phyloP scores from a whole-genome alignment of 2,329 filamentous ascomycete genomes.

The Zymoseptoria tritici region DNA sequence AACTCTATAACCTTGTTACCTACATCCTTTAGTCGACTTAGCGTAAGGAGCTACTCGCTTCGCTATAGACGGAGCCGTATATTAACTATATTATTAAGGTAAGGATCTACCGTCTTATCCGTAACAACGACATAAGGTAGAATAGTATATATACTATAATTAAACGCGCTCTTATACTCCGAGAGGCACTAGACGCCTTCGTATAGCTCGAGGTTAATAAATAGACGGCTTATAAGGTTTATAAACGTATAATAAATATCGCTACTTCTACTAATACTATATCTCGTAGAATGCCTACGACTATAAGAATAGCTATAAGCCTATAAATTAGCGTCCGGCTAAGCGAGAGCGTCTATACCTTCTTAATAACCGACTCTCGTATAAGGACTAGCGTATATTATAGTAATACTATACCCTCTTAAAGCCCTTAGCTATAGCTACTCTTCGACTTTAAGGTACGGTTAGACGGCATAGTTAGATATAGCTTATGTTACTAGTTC shows the following conservation, averaged over 20 bases:
- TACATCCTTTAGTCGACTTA: no score
- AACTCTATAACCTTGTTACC: no score
- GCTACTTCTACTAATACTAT: not conserved
- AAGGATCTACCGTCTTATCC: not conserved
- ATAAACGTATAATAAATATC: not conserved
- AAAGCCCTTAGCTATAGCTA: not conserved
- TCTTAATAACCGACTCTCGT: not conserved
- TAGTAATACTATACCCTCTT: no score
- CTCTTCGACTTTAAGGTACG: not conserved
- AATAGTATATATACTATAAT: not conserved
- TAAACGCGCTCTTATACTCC: no score
- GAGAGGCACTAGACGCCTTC: no score
- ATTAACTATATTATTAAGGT: not conserved
- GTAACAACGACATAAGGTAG: not conserved
- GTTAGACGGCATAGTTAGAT: not conserved
- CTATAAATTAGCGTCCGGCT: not conserved
- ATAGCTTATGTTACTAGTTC: not conserved
- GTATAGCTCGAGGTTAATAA: no score
- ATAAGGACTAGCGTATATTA: no score
- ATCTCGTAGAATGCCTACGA: not conserved
- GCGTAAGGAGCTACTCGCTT: not conserved
- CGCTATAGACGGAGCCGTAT: no score
- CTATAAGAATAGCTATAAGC: not conserved
- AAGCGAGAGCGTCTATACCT: not conserved
- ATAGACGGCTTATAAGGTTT: not conserved